Base-by-base conservation (phyloP, 768 basidiomycete species). In the Suillus subalutaceus region DNA sequence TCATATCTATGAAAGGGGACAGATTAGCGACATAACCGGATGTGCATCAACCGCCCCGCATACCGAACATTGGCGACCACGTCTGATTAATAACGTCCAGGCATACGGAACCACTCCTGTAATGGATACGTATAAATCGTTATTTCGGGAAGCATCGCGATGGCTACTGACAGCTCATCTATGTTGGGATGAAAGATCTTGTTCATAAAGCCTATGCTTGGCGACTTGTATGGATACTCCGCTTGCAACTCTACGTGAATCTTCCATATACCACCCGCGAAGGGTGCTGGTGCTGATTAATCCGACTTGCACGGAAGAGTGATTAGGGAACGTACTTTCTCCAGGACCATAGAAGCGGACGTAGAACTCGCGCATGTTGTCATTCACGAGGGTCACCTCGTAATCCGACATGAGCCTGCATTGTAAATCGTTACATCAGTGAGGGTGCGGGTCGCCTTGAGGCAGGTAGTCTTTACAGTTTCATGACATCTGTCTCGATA, bases 181-280 rank as follows among this genome's bases (percentile, higher is more conserved):
- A 99, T 99, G 75, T 99, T 99, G 23, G 97, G 97, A 73, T 99
- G 97, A 77, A 97, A 99, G 78, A 99, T 98, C 91, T 98, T 98
- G 87, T 99, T 99, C 94, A 97, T 96, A 80, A 99, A 99, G 2
- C 97, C 97, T 71, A 99, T 99, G 75, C 94, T 96, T 6, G 97
- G 97, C 37, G 94, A 97, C 80, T 99, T 99, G 88, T 91, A 99
- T 2, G 97, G 97, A 75, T 99, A 99, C 78, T 97, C 95, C 69
- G 98, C 95, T 30, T 97, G 97, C 26, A 99, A 85, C 77, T 99
- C 97, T 66, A 99, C 97, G 74, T 99, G 97, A 67, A 99, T 96
- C 86, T 97, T 97, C 97, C 97, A 99, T 63, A 96, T 92, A 44
- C 97, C 97, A 48, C 93, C 93, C n/a, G 93, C 89, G 75, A 99